These are phyloP conservation scores for Coniella vitis DNA, from an alignment of 2,329 filamentous ascomycete species.

Conservation along the genomic window DNA sequence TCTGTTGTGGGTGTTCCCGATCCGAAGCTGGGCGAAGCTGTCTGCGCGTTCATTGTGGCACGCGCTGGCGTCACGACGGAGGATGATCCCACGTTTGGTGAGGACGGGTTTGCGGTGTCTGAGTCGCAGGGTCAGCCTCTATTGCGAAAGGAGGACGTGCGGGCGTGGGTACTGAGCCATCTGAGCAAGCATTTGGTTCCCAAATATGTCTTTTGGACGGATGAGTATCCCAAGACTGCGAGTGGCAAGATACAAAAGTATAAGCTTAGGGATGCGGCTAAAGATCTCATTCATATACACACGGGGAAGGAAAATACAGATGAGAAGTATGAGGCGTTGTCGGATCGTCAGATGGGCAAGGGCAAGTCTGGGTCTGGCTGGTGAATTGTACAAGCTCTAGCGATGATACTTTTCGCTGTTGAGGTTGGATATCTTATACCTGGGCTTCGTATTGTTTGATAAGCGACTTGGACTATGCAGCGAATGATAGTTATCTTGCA, in stretches of 20 bases:
- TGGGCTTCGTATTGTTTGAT: too few relatives aligned
- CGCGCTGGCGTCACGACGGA: constrained; percentile 29
- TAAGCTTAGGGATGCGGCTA: constrained; percentile 64
- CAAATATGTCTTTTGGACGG: constrained; percentile 81
- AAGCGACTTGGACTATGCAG: too few relatives aligned
- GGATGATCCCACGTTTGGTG: constrained; percentile 19
- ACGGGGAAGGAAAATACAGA: constrained; percentile 2
- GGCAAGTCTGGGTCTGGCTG: too few relatives aligned
- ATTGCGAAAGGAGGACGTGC: constrained; percentile 53
- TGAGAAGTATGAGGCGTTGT: constrained; percentile 6
- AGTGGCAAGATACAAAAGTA: constrained; percentile 98
- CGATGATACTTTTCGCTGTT: too few relatives aligned
- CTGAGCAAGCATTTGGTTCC: constrained; percentile 74
- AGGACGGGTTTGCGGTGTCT: constrained; percentile 18
- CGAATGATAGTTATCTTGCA: too few relatives aligned
- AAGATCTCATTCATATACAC: constrained; percentile 24
- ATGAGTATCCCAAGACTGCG: constrained; percentile 86
- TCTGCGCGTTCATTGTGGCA: constrained; percentile 73
- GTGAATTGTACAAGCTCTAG: not conserved
- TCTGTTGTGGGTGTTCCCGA: constrained; percentile 82
- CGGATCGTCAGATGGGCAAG: constrained; percentile 4
- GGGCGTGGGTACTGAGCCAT: constrained; percentile 63
- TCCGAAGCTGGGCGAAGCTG: constrained; percentile 75
- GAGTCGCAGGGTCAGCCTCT: constrained; percentile 6
- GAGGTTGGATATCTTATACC: too few relatives aligned